These are phyloP conservation scores for Trichosporon asahii DNA, from an alignment of 1,284 basidiomycete genomes.

Conservation along the genomic window DNA sequence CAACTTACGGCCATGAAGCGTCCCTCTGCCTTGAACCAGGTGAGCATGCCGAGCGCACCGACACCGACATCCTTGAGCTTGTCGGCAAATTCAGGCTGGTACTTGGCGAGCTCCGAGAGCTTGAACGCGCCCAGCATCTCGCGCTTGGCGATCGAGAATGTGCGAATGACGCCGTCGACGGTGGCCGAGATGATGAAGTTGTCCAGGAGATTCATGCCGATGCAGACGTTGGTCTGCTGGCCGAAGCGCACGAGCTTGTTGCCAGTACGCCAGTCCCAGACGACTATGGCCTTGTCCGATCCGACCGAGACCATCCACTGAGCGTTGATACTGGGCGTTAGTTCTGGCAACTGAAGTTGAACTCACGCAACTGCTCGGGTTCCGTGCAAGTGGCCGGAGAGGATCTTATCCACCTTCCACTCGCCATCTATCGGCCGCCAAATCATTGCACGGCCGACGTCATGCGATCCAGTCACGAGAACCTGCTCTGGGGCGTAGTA, in stretches of 20 bases:
- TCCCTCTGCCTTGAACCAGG: conserved; percentile 86
- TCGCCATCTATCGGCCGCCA: conserved; percentile 66
- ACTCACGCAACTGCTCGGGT: conserved; percentile 42
- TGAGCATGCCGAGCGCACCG: conserved; percentile 42
- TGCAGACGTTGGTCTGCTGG: conserved; percentile 86
- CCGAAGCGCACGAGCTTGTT: conserved; percentile 85
- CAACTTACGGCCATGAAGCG: conserved; percentile 75
- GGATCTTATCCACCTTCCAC: conserved; percentile 72
- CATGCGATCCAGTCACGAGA: conserved; percentile 86
- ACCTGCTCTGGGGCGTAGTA: conserved; percentile 80
- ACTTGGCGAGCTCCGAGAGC: conserved; percentile 70
- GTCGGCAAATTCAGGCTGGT: conserved; percentile 57
- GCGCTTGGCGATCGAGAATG: conserved; percentile 80
- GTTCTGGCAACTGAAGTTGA: conserved; percentile 25
- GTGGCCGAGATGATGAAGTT: conserved; percentile 77
- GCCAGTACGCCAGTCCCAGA: conserved; percentile 66
- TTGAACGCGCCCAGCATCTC: conserved; percentile 91
- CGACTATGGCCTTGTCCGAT: conserved; percentile 81
- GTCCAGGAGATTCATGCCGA: conserved; percentile 77
- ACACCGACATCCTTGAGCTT: conserved; percentile 69
- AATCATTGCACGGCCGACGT: conserved; percentile 76
- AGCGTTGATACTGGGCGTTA: conserved; percentile 70
- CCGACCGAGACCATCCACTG: conserved; percentile 84
- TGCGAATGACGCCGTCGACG: conserved; percentile 83
- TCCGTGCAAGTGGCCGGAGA: conserved; percentile 61